A percentile compares a stretch with the other conserved stretches of the same genome.
These are phyloP conservation scores for Melampsora abietis-canadensis DNA, from an alignment of 1,284 basidiomycete species.

Conservation along the genomic window DNA sequence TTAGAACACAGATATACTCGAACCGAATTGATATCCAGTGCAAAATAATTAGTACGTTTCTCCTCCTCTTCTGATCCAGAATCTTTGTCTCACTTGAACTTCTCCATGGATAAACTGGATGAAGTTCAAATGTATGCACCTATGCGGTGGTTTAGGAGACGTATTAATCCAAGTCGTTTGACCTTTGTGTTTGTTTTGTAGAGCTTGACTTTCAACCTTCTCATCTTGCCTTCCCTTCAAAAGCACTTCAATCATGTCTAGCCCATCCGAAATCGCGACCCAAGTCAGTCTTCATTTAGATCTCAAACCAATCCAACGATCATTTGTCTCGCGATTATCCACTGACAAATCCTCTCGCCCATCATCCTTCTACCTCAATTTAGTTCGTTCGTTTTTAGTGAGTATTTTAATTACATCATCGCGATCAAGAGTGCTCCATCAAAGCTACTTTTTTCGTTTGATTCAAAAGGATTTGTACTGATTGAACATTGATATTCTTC, in stretches of 20 bases:
- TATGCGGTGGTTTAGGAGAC: neutral
- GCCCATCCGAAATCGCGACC: conserved; percentile 30
- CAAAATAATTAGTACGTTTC: too few relatives aligned
- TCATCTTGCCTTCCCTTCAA: neutral
- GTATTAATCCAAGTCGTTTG: neutral
- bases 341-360: neutral
- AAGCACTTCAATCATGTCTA: conserved; percentile 9
- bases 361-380: neutral
- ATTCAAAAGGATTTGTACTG: too few relatives aligned
- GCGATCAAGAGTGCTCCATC: too few relatives aligned
- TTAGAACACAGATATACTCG: too few relatives aligned
- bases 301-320: neutral
- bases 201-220: neutral
- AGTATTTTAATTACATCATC: neutral
- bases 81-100: neutral
- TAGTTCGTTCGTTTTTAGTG: conserved; percentile 41
- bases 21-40: too few relatives aligned
- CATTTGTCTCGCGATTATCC: neutral
- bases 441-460: too few relatives aligned
- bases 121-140: neutral
- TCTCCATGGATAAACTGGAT: neutral
- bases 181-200: neutral
- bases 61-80: neutral
- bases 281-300: conserved; percentile 8
- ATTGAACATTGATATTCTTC: neutral